Conservation (phyloP, 345 rosid species). For the Linum lewisii region DNA sequence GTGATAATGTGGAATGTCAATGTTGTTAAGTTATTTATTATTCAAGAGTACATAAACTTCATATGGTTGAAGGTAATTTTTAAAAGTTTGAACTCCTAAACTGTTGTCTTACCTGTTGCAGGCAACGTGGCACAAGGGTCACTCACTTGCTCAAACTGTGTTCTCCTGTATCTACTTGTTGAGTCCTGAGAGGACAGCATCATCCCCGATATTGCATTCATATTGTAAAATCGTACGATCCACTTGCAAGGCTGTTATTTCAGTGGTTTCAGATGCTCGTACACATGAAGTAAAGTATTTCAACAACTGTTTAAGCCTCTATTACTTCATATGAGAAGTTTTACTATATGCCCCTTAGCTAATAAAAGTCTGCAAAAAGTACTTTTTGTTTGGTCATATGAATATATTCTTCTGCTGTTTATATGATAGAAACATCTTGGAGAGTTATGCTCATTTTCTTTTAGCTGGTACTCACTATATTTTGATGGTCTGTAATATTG, state of each 20-base stretch:
- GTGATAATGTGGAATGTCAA: no score
- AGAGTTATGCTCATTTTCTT: no score
- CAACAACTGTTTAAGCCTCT: constrained; percentile 28
- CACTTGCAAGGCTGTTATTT: constrained; percentile 87
- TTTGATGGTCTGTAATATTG: no score
- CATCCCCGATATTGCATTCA: constrained; percentile 81
- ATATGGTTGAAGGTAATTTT: no score
- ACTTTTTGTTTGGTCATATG: background rate
- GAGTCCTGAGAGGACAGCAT: constrained; percentile 80
- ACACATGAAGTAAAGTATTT: constrained; percentile 98
- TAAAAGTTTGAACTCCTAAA: constrained; percentile 8
- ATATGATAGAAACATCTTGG: no score
- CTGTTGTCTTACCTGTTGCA: constrained; percentile 31
- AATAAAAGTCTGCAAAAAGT: background rate
- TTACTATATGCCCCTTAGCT: background rate
- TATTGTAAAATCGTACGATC: constrained; percentile 77
- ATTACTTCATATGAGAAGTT: constrained; percentile 4
- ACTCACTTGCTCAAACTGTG: constrained; percentile 95
- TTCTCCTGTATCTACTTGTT: constrained; percentile 94
- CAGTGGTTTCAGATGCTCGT: constrained; percentile 91
- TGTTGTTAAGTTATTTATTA: no score
- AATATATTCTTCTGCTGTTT: no score
- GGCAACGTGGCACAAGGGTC: constrained; percentile 99
- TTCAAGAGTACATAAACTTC: no score
- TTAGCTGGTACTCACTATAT: no score